Base-by-base conservation (phyloP, 768 basidiomycete species). In the Mrakia blollopis region DNA sequence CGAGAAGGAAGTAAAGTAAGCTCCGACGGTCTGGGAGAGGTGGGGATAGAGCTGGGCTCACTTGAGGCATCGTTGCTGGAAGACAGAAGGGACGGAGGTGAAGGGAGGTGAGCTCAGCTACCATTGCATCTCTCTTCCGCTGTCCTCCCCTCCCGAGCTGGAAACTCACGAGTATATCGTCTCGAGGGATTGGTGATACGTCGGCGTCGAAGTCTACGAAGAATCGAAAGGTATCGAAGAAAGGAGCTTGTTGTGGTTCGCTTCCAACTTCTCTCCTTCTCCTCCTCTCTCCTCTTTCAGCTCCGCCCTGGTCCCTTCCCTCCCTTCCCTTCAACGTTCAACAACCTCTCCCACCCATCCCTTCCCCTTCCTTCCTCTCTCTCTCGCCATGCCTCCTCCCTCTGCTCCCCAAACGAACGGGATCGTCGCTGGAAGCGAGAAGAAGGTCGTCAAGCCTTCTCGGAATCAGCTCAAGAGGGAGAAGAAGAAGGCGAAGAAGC, bases 401-500 rank as follows among this genome's bases (percentile, higher is more conserved):
- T 68, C 65, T 21, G 41, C 37, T 1, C 74, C 67, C n/a, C 69
- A 69, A 69, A 37, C 67, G 6, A 75, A 75, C 67, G 74, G 74
- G 32, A 65, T 35, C 3, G 9, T 50, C 23, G 2, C 72, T 21
- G 57, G 30, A 2, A 32, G 61, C 3, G 25, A 25, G 23, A 30
- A 62, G 32, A 50, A 57, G 72, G 21, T 60, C 32, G 35, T 32
- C 18, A 74, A 74, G 44, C 73, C 73, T 11, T 63, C 61, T 62
- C 73, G 73, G 30, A 68, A 65, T 23, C 77, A 78, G 60, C 73
- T 78, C 54, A 78, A 78, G 68, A 37, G 77, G n/a, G 77, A 78
- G 21, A 78, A 78, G 72, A 73, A 73, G 60, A 94, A 93, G 85
- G 89, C 89, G 84, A 92, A 90, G 86, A 93, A 91, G 75, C 73